These are phyloP conservation scores for Tephrocybe sp. DNA, from an alignment of 768 basidiomycete genomes.

Conservation along the genomic window DNA sequence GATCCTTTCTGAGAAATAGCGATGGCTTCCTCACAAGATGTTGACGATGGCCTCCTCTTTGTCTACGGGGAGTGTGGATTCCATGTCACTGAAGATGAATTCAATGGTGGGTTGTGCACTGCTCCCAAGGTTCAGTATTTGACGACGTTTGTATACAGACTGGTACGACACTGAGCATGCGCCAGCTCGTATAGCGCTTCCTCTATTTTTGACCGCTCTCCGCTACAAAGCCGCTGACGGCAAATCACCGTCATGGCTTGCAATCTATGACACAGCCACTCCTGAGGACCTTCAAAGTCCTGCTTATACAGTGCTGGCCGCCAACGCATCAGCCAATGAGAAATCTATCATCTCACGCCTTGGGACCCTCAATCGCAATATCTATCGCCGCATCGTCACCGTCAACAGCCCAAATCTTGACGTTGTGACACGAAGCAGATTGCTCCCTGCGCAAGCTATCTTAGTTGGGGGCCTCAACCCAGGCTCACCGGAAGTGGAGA, in stretches of 20 bases:
- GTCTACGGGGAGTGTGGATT: conserved; percentile 26
- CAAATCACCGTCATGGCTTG: conserved; percentile 25
- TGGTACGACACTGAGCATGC: conserved; percentile 33
- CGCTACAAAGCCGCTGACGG: conserved; percentile 27
- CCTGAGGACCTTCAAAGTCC: conserved; percentile 19
- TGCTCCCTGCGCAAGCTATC: conserved; percentile 15
- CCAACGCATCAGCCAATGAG: conserved; percentile 23
- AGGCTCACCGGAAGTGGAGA: conserved; percentile 15
- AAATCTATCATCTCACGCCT: conserved; percentile 21
- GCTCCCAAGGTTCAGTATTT: not conserved
- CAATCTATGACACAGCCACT: conserved; percentile 26
- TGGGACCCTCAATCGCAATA: conserved; percentile 21
- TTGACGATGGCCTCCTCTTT: conserved; percentile 25
- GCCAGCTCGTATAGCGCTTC: conserved; percentile 25
- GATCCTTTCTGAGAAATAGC: not conserved
- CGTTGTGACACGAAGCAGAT: not conserved
- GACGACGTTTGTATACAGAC: conserved; percentile 15
- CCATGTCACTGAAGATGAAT: conserved; percentile 23
- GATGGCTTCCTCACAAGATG: not conserved
- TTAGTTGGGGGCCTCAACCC: conserved; percentile 16
- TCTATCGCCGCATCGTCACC: conserved; percentile 19
- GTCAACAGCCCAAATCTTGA: conserved; percentile 12
- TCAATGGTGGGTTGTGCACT: conserved; percentile 21
- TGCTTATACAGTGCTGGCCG: conserved; percentile 21
- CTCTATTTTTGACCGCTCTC: conserved; percentile 23